Percentiles rank a stretch among this genome's conserved stretches.
phyloP scores from a whole-genome alignment of 2,329 filamentous ascomycete species.

The Zymoseptoria brevis region DNA sequence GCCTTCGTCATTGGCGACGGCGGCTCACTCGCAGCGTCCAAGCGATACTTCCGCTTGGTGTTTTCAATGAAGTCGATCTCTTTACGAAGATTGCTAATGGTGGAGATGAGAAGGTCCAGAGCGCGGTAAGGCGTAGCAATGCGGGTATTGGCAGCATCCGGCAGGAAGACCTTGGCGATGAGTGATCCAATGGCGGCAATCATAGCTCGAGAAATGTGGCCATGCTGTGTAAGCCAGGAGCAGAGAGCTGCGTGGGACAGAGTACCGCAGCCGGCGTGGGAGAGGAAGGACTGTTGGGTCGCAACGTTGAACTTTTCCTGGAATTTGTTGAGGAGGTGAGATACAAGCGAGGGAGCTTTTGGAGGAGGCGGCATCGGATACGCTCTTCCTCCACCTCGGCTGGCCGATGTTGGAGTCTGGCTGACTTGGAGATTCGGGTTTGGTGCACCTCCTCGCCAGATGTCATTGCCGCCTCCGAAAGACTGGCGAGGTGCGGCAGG shows the following conservation, averaged over 20 bases:
- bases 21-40: constrained; percentile 42
- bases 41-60: constrained; percentile 52
- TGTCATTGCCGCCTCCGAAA: constrained; percentile 24
- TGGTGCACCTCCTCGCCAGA: constrained; percentile 40
- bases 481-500: constrained; percentile 9
- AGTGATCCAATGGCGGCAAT: constrained; percentile 59
- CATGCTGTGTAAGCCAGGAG: constrained; percentile 64
- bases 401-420: constrained; percentile 15
- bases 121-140: constrained; percentile 48
- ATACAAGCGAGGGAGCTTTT: constrained; percentile 45
- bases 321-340: constrained; percentile 48
- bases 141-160: constrained; percentile 37
- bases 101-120: constrained; percentile 55
- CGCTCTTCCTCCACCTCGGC: no score
- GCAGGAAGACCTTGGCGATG: constrained; percentile 53
- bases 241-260: constrained; percentile 50
- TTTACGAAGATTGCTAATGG: constrained; percentile 57
- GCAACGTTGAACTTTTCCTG: constrained; percentile 44
- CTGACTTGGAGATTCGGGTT: constrained; percentile 43
- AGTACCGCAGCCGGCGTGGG: constrained; percentile 54
- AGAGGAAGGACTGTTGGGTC: constrained; percentile 60
- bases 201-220: constrained; percentile 63
- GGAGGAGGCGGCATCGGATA: constrained; percentile 14
- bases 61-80: constrained; percentile 62
- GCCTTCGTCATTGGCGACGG: constrained; percentile 45